Percentiles rank a stretch among this genome's conserved stretches.
Evolutionary conservation across 2,329 filamentous ascomycete species (phyloP).

Genomic region (Claviceps sp.): DNA sequence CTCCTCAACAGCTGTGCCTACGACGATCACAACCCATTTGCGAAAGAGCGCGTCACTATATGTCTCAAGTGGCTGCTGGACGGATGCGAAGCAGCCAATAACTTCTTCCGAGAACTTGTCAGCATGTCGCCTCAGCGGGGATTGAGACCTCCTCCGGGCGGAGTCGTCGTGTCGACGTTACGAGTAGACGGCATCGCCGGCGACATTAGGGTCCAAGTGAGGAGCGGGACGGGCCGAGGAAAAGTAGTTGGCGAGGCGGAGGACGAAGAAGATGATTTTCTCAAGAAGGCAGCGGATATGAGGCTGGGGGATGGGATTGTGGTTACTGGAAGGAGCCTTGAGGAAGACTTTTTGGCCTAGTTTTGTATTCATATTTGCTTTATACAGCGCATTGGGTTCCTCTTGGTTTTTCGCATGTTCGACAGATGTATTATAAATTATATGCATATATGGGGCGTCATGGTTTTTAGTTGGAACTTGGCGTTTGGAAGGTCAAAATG

Average conservation of each 20-base stretch:
- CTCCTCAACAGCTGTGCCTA: slow-evolving; percentile 82
- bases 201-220: slow-evolving; percentile 42
- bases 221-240: slow-evolving; percentile 17
- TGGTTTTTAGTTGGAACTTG: neutral
- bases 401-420: neutral
- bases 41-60: slow-evolving; percentile 80
- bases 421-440: no score
- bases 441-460: no score
- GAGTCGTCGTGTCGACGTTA: slow-evolving; percentile 28
- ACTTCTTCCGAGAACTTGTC: slow-evolving; percentile 54
- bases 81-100: slow-evolving; percentile 59
- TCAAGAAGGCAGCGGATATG: slow-evolving; percentile 29
- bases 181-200: slow-evolving; percentile 42
- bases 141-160: slow-evolving; percentile 20
- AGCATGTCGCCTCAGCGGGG: slow-evolving; percentile 28
- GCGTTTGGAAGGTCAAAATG: neutral
- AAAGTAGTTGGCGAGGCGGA: neutral
- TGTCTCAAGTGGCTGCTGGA: slow-evolving; percentile 76
- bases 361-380: neutral
- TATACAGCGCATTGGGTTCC: neutral
- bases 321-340: slow-evolving; percentile 17
- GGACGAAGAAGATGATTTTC: slow-evolving; percentile 18
- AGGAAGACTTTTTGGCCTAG: slow-evolving; percentile 33
- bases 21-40: slow-evolving; percentile 87
- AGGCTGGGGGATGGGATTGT: slow-evolving; percentile 18